Evolutionary conservation across 805 yeast species (phyloP), one percentile per base, ranked within the genome.

Genomic region (Ogataea paraovalis): DNA sequence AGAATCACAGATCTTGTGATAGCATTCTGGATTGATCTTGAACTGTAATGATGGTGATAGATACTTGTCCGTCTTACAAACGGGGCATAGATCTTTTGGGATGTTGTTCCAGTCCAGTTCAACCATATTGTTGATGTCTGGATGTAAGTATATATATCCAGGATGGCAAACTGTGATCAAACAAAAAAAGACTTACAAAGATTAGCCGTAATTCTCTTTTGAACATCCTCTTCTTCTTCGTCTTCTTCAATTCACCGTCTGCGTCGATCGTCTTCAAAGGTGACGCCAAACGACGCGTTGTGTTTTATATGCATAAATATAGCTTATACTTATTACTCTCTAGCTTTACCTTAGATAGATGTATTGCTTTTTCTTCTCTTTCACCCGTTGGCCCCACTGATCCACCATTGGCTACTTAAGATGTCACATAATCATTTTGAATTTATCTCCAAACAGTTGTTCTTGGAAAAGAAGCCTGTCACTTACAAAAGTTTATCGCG

Each of bases 1-100:
- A 1, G 96, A 82, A 57, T 86, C 97, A 70, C 99, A 94, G 66
- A 94, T 92, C 73, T 89, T 92, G 64, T 94, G 99, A 64, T 94
- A 94, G 69, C 99, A 94, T 66, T 94, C 99, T 0, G 98, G 96
- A 59, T 94, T 94, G 54, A 94, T 90, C 46, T 92, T 78, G 62
- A 94, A 92, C 55, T 78, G 82, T 84, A 94, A 86, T 57, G 91
- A 89, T 22, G 98, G 98, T 40, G 96, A 88, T 51, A 94, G 74
- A 66, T 94, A 94, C 64, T 91, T 73, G 68, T 92, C 96, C 41
- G 97, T 89, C 69, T 92, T 89, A 75, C 99, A 94, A 60, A 94
- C 89, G 27, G 98, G 98, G 73, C 99, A 94, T 82, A 91, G 47
- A 45, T 65, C 69, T 46, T 61, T 61, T 2, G 69, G 69, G 7